Evolutionary conservation across 139 green algal species (phyloP).

Genomic region (Chlorella sp.): DNA sequence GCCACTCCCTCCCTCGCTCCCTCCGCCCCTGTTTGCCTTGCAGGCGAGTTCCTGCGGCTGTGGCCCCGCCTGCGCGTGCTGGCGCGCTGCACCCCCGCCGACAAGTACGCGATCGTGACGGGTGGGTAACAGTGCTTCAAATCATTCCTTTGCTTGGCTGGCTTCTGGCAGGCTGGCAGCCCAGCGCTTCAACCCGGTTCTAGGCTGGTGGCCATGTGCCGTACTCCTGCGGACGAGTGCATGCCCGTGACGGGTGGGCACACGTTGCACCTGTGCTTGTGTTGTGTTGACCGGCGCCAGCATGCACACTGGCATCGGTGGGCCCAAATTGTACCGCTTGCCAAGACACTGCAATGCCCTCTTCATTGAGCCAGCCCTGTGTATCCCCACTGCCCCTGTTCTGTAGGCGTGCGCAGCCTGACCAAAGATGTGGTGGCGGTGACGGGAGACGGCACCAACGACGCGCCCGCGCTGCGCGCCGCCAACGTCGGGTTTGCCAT

Average conservation of each 20-base stretch:
- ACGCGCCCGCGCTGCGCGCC: constrained; percentile 86
- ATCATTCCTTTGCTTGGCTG: neutral
- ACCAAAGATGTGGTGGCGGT: constrained; percentile 62
- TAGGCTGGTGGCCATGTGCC: no score
- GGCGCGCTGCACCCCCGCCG: constrained; percentile 86
- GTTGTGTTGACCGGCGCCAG: no score
- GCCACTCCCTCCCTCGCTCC: no score
- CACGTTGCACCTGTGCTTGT: no score
- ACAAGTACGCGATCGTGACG: constrained; percentile 93
- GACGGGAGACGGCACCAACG: constrained; percentile 91
- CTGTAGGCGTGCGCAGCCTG: constrained; percentile 35
- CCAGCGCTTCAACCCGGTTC: no score
- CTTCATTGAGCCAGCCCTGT: no score
- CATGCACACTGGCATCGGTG: no score
- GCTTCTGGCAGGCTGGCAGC: neutral
- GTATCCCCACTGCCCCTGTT: no score
- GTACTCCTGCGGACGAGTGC: no score
- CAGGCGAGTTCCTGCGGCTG: constrained; percentile 59
- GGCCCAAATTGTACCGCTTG: no score
- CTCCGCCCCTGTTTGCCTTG: neutral
- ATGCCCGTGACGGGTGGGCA: no score
- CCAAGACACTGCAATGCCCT: no score
- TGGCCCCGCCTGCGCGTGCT: constrained; percentile 88
- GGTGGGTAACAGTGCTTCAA: neutral
- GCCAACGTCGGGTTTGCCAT: constrained; percentile 93